Evolutionary conservation across 2,329 filamentous ascomycete genomes (phyloP), one percentile per base, ranked within the genome.

Genomic region (Xylaria sp.): DNA sequence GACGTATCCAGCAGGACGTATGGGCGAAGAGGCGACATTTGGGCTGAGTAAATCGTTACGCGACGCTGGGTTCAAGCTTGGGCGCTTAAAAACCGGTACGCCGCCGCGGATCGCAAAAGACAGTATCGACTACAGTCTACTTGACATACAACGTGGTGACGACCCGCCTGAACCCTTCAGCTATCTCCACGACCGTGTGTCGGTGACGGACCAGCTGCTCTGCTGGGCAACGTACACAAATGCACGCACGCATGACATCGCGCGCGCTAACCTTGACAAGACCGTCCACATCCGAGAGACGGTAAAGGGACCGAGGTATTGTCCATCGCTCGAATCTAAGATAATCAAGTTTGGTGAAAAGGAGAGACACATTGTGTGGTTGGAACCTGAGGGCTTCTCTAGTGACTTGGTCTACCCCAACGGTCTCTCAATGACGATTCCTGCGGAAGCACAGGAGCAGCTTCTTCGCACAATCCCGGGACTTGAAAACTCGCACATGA

Each of bases 201-300:
- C 91, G 1, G 94, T 97, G 0, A 83, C 93, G 77, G 86, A 93
- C 12, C 96, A 99, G 81, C 84, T 98, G 46, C 85, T 89, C n/a
- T 98, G 94, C 83, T 90, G 93, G 85, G 89, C 90, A 66, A 98
- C 95, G 1, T 89, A 94, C 77, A 99, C 96, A 28, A 98, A 97
- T 77, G 85, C 90, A 58, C 87, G 85, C 5, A 90, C 94, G 0
- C 96, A 99, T 81, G 89, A 92, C 18, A 88, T 99, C 59, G 91
- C 98, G 69, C 89, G 94, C 55, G 88, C 89, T 7, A 98, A 98
- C 77, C 88, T 99, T n/a, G 92, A 97, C 78, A 97, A 97, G 78
- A 97, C 94, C 0, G 92, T 99, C 44, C 96, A 99, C 78, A 98
- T 99, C 71, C 90, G 96, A 28, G 96, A 99, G 80, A 95, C 94